These are phyloP conservation scores for Rhododendron mucronatum DNA, from an alignment of 148 eudicot genomes.

Conservation along the genomic window DNA sequence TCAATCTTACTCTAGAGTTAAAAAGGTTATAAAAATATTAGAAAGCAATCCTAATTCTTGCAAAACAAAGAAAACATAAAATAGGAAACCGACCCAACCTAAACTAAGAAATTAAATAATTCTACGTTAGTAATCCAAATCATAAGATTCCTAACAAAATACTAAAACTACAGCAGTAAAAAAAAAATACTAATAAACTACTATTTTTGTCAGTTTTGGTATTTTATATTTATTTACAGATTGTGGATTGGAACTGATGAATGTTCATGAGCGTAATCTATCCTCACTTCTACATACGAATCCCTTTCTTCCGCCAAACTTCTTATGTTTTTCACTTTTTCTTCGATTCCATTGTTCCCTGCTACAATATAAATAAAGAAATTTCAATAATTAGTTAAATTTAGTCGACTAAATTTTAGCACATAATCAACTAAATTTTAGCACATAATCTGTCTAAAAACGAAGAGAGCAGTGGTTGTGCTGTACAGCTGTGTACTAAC, in stretches of 20 bases:
- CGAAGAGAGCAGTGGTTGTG: not conserved
- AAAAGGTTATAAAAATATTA: not conserved
- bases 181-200: no score
- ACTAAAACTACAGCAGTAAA: no score
- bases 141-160: no score
- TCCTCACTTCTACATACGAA: not conserved
- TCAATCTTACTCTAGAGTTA: not conserved
- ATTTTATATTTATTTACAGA: no score
- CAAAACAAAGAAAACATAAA: not conserved
- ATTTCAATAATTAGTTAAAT: not conserved
- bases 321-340: not conserved
- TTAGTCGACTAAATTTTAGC: not conserved
- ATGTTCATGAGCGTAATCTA: not conserved
- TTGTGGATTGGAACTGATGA: not conserved
- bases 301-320: not conserved
- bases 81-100: not conserved
- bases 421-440: not conserved
- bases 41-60: not conserved
- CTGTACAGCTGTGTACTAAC: no score
- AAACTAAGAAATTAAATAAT: no score
- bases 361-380: not conserved
- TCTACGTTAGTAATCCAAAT: not conserved
- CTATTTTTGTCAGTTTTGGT: no score
- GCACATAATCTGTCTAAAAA: not conserved
- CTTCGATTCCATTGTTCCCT: not conserved